Base-by-base conservation (phyloP, 352 stramenopile species). In the Aphanomyces astaci region DNA sequence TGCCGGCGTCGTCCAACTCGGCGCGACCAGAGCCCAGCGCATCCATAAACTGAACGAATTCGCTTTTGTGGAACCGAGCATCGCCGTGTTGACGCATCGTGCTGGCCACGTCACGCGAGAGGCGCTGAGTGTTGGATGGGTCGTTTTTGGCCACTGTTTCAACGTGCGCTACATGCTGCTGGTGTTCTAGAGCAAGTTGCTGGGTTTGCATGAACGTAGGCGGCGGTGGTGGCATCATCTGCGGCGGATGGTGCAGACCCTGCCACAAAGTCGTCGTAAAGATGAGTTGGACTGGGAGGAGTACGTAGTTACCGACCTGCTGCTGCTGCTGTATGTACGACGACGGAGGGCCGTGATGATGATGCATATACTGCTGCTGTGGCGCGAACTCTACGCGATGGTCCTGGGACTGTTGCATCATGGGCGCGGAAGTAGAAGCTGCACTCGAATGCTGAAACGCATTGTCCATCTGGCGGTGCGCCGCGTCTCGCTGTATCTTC, bases 41-140 rank as follows among this genome's bases (percentile, higher is more conserved):
- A 64, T 91, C 81, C 84, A 94, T 92, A 57, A 94, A 94, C 70
- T 91, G 74, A 49, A 92, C 74, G 63, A 94, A 94, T 59, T 94
- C 80, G 74, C 86, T 94, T 64, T 92, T 87, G 70, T 94, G 84
- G 68, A 76, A 94, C 71, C 90, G 90, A 1, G 81, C 77, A 65
- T 93, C 81, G 9, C 75, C 75, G 70, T 90, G 90, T 70, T 91
- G 81, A 57, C 76, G 80, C 84, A 94, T 90, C 3, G 80, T 84
- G 39, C 75, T 78, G 56, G 84, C 84, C 80, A 92, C 91, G 27
- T 89, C 78, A 63, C 65, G 76, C 13, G 82, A 90, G 9, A 73
- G 79, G 25, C 83, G 75, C 66, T 80, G 74, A n/a, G 80, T 76
- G 54, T 84, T 75, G 3, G 27, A 32, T 28, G 62, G 15, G 36